Evolutionary conservation across 2,329 filamentous ascomycete genomes (phyloP).

Genomic region (Aspergillus caelatus): DNA sequence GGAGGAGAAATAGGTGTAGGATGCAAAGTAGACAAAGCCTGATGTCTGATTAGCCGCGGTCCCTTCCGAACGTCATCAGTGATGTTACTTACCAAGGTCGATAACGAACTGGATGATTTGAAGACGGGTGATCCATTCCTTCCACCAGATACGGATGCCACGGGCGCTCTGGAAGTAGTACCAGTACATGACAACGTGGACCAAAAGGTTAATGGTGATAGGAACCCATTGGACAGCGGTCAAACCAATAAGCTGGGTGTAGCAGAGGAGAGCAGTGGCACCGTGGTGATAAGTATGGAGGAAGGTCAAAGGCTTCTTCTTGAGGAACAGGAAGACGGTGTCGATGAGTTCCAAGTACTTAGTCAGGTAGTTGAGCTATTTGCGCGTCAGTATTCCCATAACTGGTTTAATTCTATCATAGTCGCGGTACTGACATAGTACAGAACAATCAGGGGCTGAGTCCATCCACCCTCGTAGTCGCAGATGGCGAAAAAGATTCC

Average conservation of each 20-base stretch:
- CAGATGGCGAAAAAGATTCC: conserved; percentile 93
- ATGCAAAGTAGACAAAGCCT: conserved; percentile 98
- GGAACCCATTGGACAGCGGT: conserved; percentile 95
- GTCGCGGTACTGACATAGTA: conserved; percentile 77
- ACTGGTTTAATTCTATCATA: neutral
- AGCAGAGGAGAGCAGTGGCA: conserved; percentile 94
- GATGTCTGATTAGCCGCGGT: conserved; percentile 23
- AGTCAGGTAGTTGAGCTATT: conserved; percentile 92
- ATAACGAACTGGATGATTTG: conserved; percentile 98
- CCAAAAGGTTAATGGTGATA: conserved; percentile 87
- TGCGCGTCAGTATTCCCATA: conserved; percentile 41
- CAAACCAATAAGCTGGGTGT: conserved; percentile 90
- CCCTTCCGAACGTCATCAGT: conserved; percentile 2
- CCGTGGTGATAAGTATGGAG: conserved; percentile 99
- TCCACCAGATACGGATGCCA: conserved; percentile 97
- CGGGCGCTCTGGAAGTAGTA: conserved; percentile 99
- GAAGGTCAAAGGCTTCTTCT: conserved; percentile 99
- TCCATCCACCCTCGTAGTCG: conserved; percentile 78
- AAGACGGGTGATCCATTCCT: conserved; percentile 98
- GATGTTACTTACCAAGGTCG: conserved; percentile 73
- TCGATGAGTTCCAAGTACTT: conserved; percentile 96
- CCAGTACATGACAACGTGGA: conserved; percentile 99
- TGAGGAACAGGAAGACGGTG: conserved; percentile 95
- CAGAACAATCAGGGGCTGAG: conserved; percentile 84
- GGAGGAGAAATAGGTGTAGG: conserved; percentile 97